phyloP scores from a whole-genome alignment of 345 rosid genomes.

The Populus pruinosa region DNA sequence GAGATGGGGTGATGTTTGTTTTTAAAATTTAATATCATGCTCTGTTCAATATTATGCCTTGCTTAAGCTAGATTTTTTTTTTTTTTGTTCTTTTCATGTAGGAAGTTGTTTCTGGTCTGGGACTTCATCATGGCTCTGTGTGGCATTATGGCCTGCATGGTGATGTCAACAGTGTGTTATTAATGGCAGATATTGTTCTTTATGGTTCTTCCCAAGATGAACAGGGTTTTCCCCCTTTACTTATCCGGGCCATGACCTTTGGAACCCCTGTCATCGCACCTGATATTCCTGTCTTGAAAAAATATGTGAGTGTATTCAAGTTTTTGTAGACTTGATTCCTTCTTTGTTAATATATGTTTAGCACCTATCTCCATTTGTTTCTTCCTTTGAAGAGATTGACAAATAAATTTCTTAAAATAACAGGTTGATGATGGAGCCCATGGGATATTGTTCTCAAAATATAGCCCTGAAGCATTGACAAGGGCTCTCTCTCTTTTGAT shows the following conservation, averaged over 20 bases:
- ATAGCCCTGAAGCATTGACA: conserved; percentile 63
- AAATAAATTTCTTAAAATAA: conserved; percentile 10
- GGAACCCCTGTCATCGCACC: conserved; percentile 72
- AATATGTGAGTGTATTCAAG: conserved; percentile 52
- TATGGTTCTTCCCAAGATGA: conserved; percentile 95
- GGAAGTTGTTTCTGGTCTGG: conserved; percentile 78
- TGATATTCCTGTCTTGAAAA: conserved; percentile 68
- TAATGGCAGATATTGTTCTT: conserved; percentile 83
- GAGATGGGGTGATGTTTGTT: background rate
- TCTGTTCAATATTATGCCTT: background rate
- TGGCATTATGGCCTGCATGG: conserved; percentile 69
- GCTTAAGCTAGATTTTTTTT: background rate
- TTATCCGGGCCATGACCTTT: conserved; percentile 88
- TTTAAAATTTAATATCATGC: background rate
- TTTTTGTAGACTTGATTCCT: conserved; percentile 9
- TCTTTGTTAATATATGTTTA: conserved; percentile 3
- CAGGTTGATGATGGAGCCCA: conserved; percentile 74
- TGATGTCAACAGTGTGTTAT: conserved; percentile 62
- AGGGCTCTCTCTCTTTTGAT: conserved; percentile 68
- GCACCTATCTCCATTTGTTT: background rate
- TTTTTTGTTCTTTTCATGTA: conserved; percentile 25
- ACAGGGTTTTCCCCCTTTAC: conserved; percentile 77
- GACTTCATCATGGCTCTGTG: conserved; percentile 64
- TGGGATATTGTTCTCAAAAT: conserved; percentile 58
- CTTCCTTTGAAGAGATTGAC: background rate